phyloP scores from a whole-genome alignment of 148 eudicot genomes.

The Cornus controversa region DNA sequence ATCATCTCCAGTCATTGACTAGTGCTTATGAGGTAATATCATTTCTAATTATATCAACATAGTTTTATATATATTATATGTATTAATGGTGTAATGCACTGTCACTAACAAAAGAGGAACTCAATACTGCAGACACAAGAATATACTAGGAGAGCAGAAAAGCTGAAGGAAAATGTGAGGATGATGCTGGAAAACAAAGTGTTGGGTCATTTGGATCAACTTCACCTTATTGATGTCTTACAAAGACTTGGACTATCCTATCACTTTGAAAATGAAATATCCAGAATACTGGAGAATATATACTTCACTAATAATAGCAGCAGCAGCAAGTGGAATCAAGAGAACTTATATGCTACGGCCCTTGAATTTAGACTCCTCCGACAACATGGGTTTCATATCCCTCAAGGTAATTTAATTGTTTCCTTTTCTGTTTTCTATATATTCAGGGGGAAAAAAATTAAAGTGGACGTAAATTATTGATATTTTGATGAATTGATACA shows the following conservation, averaged over 20 bases:
- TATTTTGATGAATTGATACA: too few relatives aligned
- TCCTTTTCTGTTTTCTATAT: background rate
- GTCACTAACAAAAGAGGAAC: too few relatives aligned
- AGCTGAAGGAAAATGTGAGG: conserved; percentile 13
- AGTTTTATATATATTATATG: background rate
- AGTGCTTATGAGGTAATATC: conserved; percentile 8
- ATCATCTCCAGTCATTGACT: conserved; percentile 11
- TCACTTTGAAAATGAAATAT: conserved; percentile 20
- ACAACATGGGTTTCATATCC: conserved; percentile 23
- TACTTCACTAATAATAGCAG: background rate
- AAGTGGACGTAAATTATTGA: background rate
- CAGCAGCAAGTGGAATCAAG: background rate
- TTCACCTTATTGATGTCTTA: conserved; percentile 23
- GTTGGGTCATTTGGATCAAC: conserved; percentile 2
- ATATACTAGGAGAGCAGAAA: too few relatives aligned
- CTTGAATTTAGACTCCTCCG: conserved; percentile 26
- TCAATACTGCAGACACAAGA: too few relatives aligned
- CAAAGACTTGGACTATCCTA: conserved; percentile 17
- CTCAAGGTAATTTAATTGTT: conserved; percentile 24
- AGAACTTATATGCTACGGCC: conserved; percentile 21
- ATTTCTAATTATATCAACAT: background rate
- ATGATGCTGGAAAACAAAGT: conserved; percentile 1
- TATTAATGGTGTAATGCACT: too few relatives aligned
- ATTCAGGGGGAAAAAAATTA: too few relatives aligned
- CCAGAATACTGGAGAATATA: conserved; percentile 2